Evolutionary conservation across 192 early-diverging fungal genomes (phyloP).

Genomic region (Spizellomyces sp.): DNA sequence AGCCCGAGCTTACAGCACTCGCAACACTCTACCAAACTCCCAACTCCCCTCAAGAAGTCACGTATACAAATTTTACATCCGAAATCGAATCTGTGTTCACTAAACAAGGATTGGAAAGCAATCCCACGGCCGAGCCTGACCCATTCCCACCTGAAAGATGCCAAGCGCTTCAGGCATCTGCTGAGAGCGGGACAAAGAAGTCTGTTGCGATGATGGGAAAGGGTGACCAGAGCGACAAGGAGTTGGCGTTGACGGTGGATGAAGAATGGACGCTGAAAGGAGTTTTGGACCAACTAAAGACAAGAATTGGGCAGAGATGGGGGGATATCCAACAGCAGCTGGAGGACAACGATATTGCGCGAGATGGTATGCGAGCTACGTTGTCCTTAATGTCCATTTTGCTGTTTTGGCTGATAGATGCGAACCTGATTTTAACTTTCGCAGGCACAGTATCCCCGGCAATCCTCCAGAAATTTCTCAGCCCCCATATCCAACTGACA

Average conservation of each 20-base stretch:
- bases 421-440: too few species aligned
- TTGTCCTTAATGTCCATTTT: too few species aligned
- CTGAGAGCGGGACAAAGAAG: conserved; percentile 12
- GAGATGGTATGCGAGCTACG: conserved; percentile 41
- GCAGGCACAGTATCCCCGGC: too few species aligned
- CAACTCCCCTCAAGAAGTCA: conserved; percentile 33
- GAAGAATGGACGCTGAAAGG: conserved; percentile 38
- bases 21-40: neutral
- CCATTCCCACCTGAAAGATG: conserved; percentile 31
- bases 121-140: conserved; percentile 44
- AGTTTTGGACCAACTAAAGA: conserved; percentile 36
- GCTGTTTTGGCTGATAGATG: too few species aligned
- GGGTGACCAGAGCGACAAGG: neutral
- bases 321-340: conserved; percentile 49
- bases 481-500: conserved; percentile 14
- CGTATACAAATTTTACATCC: conserved; percentile 51
- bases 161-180: neutral
- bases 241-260: conserved; percentile 11
- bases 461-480: too few species aligned
- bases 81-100: conserved; percentile 59
- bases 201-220: conserved; percentile 9
- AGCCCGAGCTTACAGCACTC: neutral
- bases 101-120: conserved; percentile 43
- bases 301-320: conserved; percentile 32
- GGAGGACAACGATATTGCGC: conserved; percentile 58